Conservation (phyloP, 768 basidiomycete genomes). For the Porphyrellus cyaneotinctus region DNA sequence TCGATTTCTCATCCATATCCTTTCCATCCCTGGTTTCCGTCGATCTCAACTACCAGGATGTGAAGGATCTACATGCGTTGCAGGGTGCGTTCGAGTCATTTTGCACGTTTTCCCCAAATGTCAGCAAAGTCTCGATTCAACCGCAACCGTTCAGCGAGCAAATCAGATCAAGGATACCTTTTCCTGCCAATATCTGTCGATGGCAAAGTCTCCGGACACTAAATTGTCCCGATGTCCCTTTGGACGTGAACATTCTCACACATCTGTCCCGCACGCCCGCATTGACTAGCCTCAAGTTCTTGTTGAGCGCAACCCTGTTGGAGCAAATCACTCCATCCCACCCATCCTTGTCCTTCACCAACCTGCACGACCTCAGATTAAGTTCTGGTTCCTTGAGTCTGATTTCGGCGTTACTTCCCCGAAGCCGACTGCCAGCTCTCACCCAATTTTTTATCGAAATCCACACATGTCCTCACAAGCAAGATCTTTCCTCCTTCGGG, state of each 20-base stretch:
- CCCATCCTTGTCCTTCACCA: not conserved
- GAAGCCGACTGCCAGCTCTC: not conserved
- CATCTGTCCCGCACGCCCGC: conserved; percentile 1
- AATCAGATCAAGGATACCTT: not conserved
- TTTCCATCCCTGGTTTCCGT: not conserved
- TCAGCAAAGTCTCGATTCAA: not conserved
- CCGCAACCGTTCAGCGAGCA: too few species aligned
- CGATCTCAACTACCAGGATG: too few species aligned
- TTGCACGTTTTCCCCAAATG: too few species aligned
- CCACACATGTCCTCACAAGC: not conserved
- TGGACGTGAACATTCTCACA: not conserved
- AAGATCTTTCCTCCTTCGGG: not conserved
- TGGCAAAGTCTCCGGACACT: not conserved
- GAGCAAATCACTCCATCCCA: not conserved
- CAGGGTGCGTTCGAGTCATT: too few species aligned
- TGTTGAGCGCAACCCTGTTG: too few species aligned
- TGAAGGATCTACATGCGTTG: too few species aligned
- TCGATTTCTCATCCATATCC: too few species aligned
- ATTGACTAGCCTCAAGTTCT: not conserved
- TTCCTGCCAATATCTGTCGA: not conserved
- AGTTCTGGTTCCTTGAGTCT: not conserved
- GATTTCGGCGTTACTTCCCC: not conserved
- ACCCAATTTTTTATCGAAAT: not conserved
- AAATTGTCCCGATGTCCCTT: not conserved
- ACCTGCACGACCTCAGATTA: not conserved